Percentiles rank a stretch among this genome's conserved stretches.
These are phyloP conservation scores for Neonectria coccinea DNA, from an alignment of 2,329 filamentous ascomycete species.

Conservation along the genomic window DNA sequence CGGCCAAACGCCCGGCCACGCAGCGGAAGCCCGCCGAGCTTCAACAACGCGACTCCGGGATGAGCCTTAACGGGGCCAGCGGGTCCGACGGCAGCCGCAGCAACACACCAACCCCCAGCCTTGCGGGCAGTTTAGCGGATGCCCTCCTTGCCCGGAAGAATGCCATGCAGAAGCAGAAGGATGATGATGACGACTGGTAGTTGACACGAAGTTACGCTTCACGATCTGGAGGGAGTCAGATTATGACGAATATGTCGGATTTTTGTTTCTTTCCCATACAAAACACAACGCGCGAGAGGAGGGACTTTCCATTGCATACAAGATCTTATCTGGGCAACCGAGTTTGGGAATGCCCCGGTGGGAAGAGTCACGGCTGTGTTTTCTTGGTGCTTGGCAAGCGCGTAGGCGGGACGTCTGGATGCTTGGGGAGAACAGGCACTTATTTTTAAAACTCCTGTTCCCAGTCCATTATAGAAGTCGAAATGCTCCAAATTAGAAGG, in stretches of 20 bases:
- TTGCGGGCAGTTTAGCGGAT: constrained; percentile 81
- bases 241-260: constrained; percentile 36
- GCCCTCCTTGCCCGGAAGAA: constrained; percentile 81
- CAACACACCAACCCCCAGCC: constrained; percentile 76
- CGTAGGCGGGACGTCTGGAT: constrained; percentile 37
- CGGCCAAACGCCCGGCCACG: constrained; percentile 80
- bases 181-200: constrained; percentile 79
- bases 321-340: constrained; percentile 46
- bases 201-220: constrained; percentile 43
- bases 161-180: constrained; percentile 77
- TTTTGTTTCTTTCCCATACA: constrained; percentile 27
- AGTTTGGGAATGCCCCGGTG: constrained; percentile 32
- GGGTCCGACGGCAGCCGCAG: constrained; percentile 73
- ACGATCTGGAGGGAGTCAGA: constrained; percentile 37
- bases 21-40: constrained; percentile 77
- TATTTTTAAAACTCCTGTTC: constrained; percentile 16
- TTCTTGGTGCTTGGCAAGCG: constrained; percentile 34
- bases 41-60: constrained; percentile 78
- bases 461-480: constrained; percentile 29
- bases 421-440: constrained; percentile 35
- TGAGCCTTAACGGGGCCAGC: constrained; percentile 69
- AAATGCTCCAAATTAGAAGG: constrained; percentile 32
- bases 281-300: constrained; percentile 32
- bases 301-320: constrained; percentile 40
- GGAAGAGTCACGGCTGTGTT: constrained; percentile 42